These are phyloP conservation scores for Uromyces viciae-fabae DNA, from an alignment of 1,284 basidiomycete genomes.

Conservation along the genomic window DNA sequence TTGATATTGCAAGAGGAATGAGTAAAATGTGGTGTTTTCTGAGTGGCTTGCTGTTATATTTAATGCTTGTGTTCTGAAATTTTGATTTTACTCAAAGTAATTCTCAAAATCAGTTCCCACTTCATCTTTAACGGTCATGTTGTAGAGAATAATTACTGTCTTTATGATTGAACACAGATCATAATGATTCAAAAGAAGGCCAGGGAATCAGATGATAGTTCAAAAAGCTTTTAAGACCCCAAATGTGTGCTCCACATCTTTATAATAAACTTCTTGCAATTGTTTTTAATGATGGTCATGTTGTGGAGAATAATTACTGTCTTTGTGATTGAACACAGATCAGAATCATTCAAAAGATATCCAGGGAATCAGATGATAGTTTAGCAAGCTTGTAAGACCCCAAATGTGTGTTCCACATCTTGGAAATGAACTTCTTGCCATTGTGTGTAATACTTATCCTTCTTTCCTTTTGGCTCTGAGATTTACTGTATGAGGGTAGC, in stretches of 20 bases:
- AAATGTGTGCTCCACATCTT: slow-evolving; percentile 21
- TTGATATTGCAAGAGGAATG: not conserved
- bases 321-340: not conserved
- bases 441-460: not conserved
- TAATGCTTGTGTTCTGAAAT: not conserved
- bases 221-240: not conserved
- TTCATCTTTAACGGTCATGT: slow-evolving; percentile 17
- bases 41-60: not conserved
- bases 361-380: not conserved
- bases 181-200: not conserved
- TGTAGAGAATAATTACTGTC: slow-evolving; percentile 16
- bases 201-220: not conserved
- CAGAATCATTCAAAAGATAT: not conserved
- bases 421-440: not conserved
- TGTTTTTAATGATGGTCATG: slow-evolving; percentile 4
- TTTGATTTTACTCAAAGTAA: not conserved
- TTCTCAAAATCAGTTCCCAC: not conserved
- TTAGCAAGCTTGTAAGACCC: not conserved
- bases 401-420: slow-evolving; percentile 22
- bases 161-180: slow-evolving; percentile 1
- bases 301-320: slow-evolving; percentile 25
- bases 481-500: not conserved
- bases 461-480: not conserved
- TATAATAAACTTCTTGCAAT: not conserved
- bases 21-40: not conserved